Percentiles rank a stretch among this genome's conserved stretches.
Evolutionary conservation across 2,329 filamentous ascomycete species (phyloP).

Genomic region (Chaetomium globosum): DNA sequence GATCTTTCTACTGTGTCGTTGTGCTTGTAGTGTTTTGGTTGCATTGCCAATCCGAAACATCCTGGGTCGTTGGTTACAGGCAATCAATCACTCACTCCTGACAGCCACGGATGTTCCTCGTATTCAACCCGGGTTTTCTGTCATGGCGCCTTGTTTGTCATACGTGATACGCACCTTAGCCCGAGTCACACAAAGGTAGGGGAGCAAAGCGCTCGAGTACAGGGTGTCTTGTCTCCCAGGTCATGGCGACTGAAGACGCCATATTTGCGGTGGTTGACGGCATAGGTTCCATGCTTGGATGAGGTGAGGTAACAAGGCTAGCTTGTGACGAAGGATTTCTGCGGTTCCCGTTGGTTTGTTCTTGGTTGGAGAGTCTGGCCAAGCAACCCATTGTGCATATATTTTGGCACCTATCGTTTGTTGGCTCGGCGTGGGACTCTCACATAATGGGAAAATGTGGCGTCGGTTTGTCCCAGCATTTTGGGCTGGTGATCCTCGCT

Average conservation of each 20-base stretch:
- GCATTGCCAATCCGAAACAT: background rate
- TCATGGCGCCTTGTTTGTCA: background rate
- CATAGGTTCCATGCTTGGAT: background rate
- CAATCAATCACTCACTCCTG: background rate
- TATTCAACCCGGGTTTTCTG: background rate
- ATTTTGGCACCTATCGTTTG: background rate
- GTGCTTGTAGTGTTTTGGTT: background rate
- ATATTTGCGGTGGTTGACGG: conserved; percentile 23
- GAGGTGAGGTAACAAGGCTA: background rate
- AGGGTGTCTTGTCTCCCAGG: background rate
- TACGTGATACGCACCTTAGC: conserved; percentile 12
- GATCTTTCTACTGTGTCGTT: background rate
- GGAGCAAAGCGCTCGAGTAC: background rate
- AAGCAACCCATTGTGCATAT: background rate
- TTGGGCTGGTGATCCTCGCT: background rate
- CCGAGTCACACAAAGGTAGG: conserved; percentile 12
- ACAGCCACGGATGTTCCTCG: background rate
- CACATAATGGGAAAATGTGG: background rate
- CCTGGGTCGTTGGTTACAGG: background rate
- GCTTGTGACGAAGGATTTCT: background rate
- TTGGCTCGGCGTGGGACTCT: background rate
- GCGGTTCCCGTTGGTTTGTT: background rate
- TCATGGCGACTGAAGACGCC: conserved; percentile 15
- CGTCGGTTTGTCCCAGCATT: conserved; percentile 1
- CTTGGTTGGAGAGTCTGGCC: background rate